Conservation (phyloP, 163 green algal species). For the Volvox carteri region DNA sequence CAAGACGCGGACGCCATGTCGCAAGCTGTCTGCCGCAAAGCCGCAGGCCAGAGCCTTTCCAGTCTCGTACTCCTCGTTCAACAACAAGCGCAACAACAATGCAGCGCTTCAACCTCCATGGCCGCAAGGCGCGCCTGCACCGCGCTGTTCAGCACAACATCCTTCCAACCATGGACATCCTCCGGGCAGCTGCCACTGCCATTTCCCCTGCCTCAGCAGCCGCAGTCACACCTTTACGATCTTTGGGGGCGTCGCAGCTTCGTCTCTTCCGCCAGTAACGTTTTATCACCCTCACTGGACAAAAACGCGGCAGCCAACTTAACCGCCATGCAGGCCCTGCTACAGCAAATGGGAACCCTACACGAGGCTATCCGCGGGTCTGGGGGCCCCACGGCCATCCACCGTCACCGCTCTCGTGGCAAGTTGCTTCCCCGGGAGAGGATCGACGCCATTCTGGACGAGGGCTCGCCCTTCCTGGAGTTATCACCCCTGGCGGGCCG, state of each 20-base stretch:
- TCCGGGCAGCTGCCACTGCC: no score
- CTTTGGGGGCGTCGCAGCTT: background rate
- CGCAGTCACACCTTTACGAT: background rate
- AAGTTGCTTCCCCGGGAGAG: constrained; percentile 89
- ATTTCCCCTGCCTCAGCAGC: background rate
- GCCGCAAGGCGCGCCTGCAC: background rate
- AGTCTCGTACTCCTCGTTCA: background rate
- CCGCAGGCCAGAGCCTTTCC: background rate
- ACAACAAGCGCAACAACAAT: background rate
- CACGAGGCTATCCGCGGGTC: constrained; percentile 46
- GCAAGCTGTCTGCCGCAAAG: background rate
- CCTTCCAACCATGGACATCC: background rate
- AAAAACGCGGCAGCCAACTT: background rate
- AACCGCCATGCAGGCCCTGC: constrained; percentile 19
- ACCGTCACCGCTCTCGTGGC: constrained; percentile 74
- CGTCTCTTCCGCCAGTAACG: constrained; percentile 36
- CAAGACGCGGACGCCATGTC: no score
- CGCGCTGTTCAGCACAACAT: background rate
- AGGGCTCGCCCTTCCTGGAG: constrained; percentile 91
- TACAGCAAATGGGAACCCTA: constrained; percentile 42
- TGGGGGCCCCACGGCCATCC: constrained; percentile 78
- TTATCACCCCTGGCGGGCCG: constrained; percentile 87
- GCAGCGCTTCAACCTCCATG: background rate
- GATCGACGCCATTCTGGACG: constrained; percentile 86
- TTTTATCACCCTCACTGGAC: constrained; percentile 37